Percentiles rank a stretch among this genome's conserved stretches.
Conservation (phyloP, 1,139 yeast species). For the Taiozyma onychis region DNA sequence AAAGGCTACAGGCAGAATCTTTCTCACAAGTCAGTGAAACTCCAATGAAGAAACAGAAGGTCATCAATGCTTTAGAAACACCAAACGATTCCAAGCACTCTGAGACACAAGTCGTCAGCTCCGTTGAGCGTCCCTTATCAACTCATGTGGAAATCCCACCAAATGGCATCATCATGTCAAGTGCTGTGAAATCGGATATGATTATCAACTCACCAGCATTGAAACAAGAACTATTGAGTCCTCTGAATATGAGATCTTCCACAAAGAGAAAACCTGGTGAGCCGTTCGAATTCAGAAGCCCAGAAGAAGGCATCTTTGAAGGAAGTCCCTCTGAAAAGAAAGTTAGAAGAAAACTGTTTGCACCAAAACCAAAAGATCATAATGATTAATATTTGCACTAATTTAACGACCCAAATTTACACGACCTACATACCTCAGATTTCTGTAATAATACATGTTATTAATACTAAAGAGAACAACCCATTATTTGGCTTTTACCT, state of each 20-base stretch:
- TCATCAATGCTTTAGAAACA: slow-evolving; percentile 13
- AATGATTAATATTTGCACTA: not conserved
- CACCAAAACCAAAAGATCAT: slow-evolving; percentile 14
- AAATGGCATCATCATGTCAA: not conserved
- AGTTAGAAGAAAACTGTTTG: slow-evolving; percentile 31
- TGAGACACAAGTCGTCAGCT: slow-evolving; percentile 1
- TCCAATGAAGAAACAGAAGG: slow-evolving; percentile 23
- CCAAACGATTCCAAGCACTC: slow-evolving; percentile 8
- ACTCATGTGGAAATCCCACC: not conserved
- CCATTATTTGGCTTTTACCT: not conserved
- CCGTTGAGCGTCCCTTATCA: not conserved
- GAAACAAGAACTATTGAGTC: slow-evolving; percentile 14
- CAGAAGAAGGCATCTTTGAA: slow-evolving; percentile 3
- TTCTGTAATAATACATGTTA: not conserved
- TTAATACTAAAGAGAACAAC: not conserved
- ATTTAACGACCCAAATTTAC: not conserved
- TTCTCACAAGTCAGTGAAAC: slow-evolving; percentile 30
- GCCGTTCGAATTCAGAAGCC: slow-evolving; percentile 10
- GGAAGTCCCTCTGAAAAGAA: slow-evolving; percentile 18
- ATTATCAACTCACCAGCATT: not conserved
- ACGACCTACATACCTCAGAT: not conserved
- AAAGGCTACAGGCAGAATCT: slow-evolving; percentile 7
- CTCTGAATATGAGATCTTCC: slow-evolving; percentile 15
- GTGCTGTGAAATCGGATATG: not conserved
- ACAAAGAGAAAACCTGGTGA: slow-evolving; percentile 15